These are phyloP conservation scores for Puccinia sorghi DNA, from an alignment of 1,284 basidiomycete species.

Conservation along the genomic window DNA sequence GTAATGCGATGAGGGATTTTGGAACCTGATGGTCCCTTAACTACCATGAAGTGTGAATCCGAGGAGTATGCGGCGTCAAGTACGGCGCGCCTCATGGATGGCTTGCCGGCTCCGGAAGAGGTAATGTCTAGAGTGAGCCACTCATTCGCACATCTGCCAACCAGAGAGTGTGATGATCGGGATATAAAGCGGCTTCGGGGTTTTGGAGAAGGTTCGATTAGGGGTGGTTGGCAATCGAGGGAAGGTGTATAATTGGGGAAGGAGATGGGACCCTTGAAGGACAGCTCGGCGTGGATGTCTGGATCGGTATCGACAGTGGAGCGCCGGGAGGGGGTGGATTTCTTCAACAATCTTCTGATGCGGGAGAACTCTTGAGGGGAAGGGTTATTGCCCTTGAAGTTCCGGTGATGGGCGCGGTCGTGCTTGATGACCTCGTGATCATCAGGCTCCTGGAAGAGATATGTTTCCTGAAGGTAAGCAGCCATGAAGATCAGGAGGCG, in stretches of 20 bases:
- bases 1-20: neutral
- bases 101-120: too few relatives aligned
- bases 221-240: slow-evolving; percentile 2
- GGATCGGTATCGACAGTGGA: neutral
- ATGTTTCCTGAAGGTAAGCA: slow-evolving; percentile 4
- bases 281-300: neutral
- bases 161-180: neutral
- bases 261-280: neutral
- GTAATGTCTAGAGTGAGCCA: neutral
- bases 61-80: neutral
- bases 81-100: neutral
- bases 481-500: too few relatives aligned
- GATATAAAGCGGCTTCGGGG: neutral
- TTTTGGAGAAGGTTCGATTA: too few relatives aligned
- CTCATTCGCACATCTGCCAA: neutral
- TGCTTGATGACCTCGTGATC: neutral
- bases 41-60: neutral
- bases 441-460: neutral
- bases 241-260: neutral
- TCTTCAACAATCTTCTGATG: slow-evolving; percentile 9
- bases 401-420: slow-evolving; percentile 31
- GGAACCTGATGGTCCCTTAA: neutral
- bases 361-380: neutral
- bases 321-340: neutral
- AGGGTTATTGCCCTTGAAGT: neutral